Evolutionary conservation across 148 eudicot genomes (phyloP).

Genomic region (Cornus florida): DNA sequence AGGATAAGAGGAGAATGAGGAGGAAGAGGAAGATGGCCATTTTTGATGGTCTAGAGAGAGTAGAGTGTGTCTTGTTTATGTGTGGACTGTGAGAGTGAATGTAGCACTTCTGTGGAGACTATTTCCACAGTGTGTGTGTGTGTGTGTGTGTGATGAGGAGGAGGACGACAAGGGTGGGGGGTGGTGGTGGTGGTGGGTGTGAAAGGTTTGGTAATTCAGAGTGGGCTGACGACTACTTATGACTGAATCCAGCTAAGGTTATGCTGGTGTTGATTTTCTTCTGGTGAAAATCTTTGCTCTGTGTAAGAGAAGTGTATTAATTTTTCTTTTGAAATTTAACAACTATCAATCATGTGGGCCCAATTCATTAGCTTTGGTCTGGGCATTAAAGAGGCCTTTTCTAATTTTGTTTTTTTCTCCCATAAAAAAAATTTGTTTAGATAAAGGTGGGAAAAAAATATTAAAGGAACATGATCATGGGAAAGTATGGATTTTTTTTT

Average conservation of each 20-base stretch:
- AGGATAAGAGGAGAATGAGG: conserved; percentile 28
- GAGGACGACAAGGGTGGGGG: background rate
- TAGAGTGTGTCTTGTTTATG: too few relatives aligned
- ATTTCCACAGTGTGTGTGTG: background rate
- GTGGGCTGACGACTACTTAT: background rate
- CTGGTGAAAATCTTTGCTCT: background rate
- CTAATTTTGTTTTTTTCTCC: too few relatives aligned
- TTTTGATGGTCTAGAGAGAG: conserved; percentile 6
- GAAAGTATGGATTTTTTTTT: too few relatives aligned
- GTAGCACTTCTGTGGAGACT: conserved; percentile 1
- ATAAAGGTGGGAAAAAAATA: too few relatives aligned
- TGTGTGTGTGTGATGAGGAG: background rate
- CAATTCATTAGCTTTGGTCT: background rate
- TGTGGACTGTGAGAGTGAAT: too few relatives aligned
- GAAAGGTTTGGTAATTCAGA: conserved; percentile 1
- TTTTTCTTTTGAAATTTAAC: background rate
- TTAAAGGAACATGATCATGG: too few relatives aligned
- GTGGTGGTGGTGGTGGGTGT: background rate
- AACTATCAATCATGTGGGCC: background rate
- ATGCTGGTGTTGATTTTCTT: conserved; percentile 13
- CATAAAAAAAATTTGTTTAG: too few relatives aligned
- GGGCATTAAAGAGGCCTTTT: too few relatives aligned
- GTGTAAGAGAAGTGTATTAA: background rate
- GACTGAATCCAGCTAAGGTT: conserved; percentile 28
- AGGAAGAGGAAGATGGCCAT: conserved; percentile 17